Evolutionary conservation across 495 filamentous ascomycete genomes (phyloP).

Genomic region (Hypoxylon fragiforme): DNA sequence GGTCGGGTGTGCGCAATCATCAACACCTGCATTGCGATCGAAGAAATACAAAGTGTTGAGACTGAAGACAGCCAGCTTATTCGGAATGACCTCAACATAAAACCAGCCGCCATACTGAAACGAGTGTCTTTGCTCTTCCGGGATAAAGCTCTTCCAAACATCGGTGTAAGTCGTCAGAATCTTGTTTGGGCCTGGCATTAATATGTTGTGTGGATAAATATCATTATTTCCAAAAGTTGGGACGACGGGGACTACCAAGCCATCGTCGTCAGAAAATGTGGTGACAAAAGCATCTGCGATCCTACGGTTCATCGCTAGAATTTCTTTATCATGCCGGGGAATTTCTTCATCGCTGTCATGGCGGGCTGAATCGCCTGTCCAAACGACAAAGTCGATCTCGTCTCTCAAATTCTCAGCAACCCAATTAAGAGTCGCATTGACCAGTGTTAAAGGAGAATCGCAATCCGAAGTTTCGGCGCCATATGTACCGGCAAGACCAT

Average conservation of each 20-base stretch:
- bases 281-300: slow-evolving; percentile 76
- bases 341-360: slow-evolving; percentile 90
- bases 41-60: slow-evolving; percentile 98
- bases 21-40: slow-evolving; percentile 85
- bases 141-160: slow-evolving; percentile 85
- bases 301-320: slow-evolving; percentile 72
- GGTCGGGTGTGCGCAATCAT: slow-evolving; percentile 75
- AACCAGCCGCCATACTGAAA: slow-evolving; percentile 96
- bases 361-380: slow-evolving; percentile 95
- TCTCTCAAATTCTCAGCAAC: slow-evolving; percentile 81
- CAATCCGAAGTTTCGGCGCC: slow-evolving; percentile 86
- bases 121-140: slow-evolving; percentile 86
- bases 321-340: slow-evolving; percentile 73
- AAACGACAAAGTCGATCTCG: slow-evolving; percentile 90
- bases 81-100: slow-evolving; percentile 86
- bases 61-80: slow-evolving; percentile 86
- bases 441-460: slow-evolving; percentile 76
- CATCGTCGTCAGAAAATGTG: slow-evolving; percentile 63
- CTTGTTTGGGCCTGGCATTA: slow-evolving; percentile 78
- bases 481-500: slow-evolving; percentile 76
- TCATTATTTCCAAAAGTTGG: slow-evolving; percentile 97
- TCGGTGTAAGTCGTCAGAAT: slow-evolving; percentile 74
- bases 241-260: slow-evolving; percentile 76
- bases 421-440: slow-evolving; percentile 93
- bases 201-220: slow-evolving; percentile 94